phyloP scores from a whole-genome alignment of 768 basidiomycete species.

The Lentinus brumalis region DNA sequence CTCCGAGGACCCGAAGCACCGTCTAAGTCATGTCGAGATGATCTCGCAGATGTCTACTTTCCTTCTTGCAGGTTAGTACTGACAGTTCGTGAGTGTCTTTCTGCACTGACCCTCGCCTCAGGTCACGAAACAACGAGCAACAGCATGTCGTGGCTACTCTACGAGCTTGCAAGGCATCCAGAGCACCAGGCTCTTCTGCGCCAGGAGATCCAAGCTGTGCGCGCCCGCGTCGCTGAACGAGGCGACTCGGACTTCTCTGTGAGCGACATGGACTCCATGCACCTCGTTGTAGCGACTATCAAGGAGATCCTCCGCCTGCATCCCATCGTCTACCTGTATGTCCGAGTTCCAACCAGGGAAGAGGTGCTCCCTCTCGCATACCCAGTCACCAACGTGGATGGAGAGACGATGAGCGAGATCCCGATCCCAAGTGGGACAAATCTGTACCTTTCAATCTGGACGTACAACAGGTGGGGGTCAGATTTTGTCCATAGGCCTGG shows the following conservation, averaged over 20 bases:
- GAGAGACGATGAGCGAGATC: slow-evolving; percentile 25
- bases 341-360: slow-evolving; percentile 23
- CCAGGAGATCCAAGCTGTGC: slow-evolving; percentile 13
- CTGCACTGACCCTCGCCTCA: not conserved
- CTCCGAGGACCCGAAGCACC: slow-evolving; percentile 8
- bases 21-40: slow-evolving; percentile 2
- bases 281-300: slow-evolving; percentile 1
- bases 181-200: slow-evolving; percentile 14
- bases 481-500: not conserved
- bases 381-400: slow-evolving; percentile 7
- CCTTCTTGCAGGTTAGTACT: not conserved
- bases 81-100: not conserved
- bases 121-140: slow-evolving; percentile 5
- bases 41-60: slow-evolving; percentile 7
- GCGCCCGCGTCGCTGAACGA: slow-evolving; percentile 10
- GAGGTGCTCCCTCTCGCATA: slow-evolving; percentile 27
- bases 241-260: slow-evolving; percentile 22
- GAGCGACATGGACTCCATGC: slow-evolving; percentile 11
- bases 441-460: slow-evolving; percentile 28
- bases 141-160: not conserved
- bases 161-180: slow-evolving; percentile 15
- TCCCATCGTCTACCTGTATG: slow-evolving; percentile 18
- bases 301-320: slow-evolving; percentile 29
- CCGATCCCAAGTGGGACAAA: slow-evolving; percentile 31
- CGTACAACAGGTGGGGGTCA: slow-evolving; percentile 35